Evolutionary conservation across 192 early-diverging fungal genomes (phyloP).

Genomic region (Coemansia sp.): DNA sequence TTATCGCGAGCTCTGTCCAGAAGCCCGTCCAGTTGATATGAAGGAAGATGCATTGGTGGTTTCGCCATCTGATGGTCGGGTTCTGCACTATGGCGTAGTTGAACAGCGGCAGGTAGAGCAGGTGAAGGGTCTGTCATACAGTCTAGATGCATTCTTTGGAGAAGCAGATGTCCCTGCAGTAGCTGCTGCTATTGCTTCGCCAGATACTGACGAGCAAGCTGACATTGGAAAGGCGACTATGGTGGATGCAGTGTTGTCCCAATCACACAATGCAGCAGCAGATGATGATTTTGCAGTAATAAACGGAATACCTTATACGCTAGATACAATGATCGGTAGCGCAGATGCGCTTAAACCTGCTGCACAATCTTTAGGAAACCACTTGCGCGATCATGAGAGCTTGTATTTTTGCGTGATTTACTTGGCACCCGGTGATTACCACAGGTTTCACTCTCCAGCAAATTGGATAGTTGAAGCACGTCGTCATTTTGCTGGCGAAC

Average conservation of each 20-base stretch:
- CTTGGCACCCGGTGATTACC: conserved; percentile 97
- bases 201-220: conserved; percentile 7
- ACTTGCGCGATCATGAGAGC: conserved; percentile 63
- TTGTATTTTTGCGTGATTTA: conserved; percentile 94
- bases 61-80: conserved; percentile 83
- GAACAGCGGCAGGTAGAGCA: conserved; percentile 78
- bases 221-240: conserved; percentile 52
- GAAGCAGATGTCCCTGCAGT: conserved; percentile 25
- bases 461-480: conserved; percentile 88
- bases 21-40: conserved; percentile 64
- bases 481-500: conserved; percentile 93
- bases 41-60: conserved; percentile 62
- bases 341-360: conserved; percentile 40
- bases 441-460: conserved; percentile 96
- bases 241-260: conserved; percentile 38
- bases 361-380: conserved; percentile 41
- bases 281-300: conserved; percentile 86
- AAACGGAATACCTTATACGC: conserved; percentile 81
- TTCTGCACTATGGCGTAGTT: conserved; percentile 88
- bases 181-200: background rate
- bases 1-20: conserved; percentile 82
- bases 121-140: conserved; percentile 93
- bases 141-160: conserved; percentile 83
- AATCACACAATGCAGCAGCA: conserved; percentile 64
- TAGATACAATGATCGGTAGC: conserved; percentile 70